These are phyloP conservation scores for Pseudogymnoascus sp. DNA, from an alignment of 2,329 filamentous ascomycete genomes.

Conservation along the genomic window DNA sequence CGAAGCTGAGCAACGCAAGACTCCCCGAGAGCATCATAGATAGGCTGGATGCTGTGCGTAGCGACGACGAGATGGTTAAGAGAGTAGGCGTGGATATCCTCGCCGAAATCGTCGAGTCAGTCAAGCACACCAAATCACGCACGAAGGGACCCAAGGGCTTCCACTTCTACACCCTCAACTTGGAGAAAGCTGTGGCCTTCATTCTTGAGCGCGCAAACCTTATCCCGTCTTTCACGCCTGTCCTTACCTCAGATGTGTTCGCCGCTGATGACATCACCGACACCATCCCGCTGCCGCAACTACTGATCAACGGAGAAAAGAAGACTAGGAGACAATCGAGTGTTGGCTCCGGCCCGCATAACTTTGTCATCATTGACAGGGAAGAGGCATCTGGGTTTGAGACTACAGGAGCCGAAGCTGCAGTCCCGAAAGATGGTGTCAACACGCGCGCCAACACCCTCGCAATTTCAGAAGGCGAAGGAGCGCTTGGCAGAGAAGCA, in stretches of 20 bases:
- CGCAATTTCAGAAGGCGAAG: constrained; percentile 90
- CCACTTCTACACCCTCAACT: constrained; percentile 94
- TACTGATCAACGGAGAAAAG: constrained; percentile 42
- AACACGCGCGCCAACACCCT: constrained; percentile 78
- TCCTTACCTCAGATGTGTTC: constrained; percentile 27
- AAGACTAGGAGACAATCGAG: constrained; percentile 34
- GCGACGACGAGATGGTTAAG: constrained; percentile 76
- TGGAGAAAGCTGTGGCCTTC: constrained; percentile 92
- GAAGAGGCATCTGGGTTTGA: constrained; percentile 57
- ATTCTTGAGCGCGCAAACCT: constrained; percentile 80
- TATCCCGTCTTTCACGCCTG: constrained; percentile 52
- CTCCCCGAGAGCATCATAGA: constrained; percentile 64
- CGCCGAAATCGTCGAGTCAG: constrained; percentile 70
- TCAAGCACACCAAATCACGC: constrained; percentile 56
- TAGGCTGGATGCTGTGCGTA: constrained; percentile 63
- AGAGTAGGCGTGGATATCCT: constrained; percentile 72
- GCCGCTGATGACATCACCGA: constrained; percentile 39
- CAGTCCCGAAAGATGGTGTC: constrained; percentile 62
- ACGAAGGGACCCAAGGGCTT: constrained; percentile 64
- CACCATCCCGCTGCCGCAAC: constrained; percentile 33
- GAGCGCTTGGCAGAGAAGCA: constrained; percentile 79
- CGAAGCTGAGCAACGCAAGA: constrained; percentile 85
- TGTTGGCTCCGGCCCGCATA: constrained; percentile 75
- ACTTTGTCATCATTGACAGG: constrained; percentile 74
- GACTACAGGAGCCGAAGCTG: constrained; percentile 67